Evolutionary conservation across 2,329 filamentous ascomycete genomes (phyloP), one percentile per base, ranked within the genome.

Genomic region (Exophiala sideris): DNA sequence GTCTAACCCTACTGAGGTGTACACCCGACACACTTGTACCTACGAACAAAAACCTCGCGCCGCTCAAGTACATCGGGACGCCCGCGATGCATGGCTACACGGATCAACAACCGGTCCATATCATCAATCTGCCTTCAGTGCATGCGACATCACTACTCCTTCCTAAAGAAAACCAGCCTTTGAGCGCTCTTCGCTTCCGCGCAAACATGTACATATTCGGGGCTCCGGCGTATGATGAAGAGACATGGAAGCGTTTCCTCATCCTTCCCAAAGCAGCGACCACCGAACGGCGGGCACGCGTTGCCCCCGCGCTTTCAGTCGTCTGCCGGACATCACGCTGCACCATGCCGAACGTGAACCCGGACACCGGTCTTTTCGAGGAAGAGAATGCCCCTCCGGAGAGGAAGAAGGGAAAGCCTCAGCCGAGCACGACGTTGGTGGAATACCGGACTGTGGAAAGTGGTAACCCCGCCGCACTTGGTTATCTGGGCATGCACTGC

Each of bases 401-500:
- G 8, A 61, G 50, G 51, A 62, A 62, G 38, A 56, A 45, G 16
- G 62, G 62, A 1, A 60, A 56, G 21, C 60, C 62, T 20, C 62
- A 64, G 33, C 62, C 62, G 3, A 64, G 60, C 48, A 57, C 62
- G 24, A 62, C 62, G 5, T 50, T 64, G 38, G 49, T 63, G 8
- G 33, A 56, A 46, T 36, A 58, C n/a, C 57, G 62, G 1, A 62
- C 52, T 1, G 54, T 64, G 4, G 62, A 64, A 21, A 47, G 38
- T 32, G 59, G 60, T 4, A 64, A 64, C 38, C 50, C 50, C n/a
- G 29, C 39, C 1, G 62, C 62, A 14, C 54, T 64, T 11, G 62
- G 62, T 1, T 64, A 64, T 50, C 32, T 64, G 10, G 62, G 62
- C 1, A 63, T 64, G 60, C 62, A 64, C 48, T 64, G 62, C 33